Evolutionary conservation across 495 filamentous ascomycete species (phyloP), one percentile per base, ranked within the genome.

Genomic region (Xylaria grammica): DNA sequence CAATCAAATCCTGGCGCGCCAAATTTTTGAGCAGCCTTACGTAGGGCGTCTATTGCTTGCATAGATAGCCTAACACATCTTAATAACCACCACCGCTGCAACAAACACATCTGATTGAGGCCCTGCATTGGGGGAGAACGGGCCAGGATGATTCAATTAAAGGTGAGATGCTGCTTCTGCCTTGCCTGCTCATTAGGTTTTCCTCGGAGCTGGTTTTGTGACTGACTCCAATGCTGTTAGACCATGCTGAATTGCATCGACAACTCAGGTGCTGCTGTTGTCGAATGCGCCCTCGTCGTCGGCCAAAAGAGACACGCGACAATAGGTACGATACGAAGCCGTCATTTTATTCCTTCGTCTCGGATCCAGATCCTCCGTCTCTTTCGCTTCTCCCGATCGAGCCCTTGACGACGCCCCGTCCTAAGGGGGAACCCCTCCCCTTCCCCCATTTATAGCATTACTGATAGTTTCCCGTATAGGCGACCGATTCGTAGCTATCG

Each of bases 181-280:
- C 5, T 17, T 56, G n/a, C n/a, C n/a, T n/a, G n/a, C 34, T 22
- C 6, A n/a, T 38, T 13, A 7, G 1, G 13, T 13, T 27, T 20
- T 42, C 22, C 40, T n/a, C 5, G 22, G 27, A 8, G 34, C 34
- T n/a, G 11, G 29, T 15, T n/a, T 6, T 7, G 27, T 7, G 26
- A 54, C 20, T 42, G 24, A 26, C 11, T 8, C 24, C 38, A 29
- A 61, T 62, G n/a, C 22, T 62, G n/a, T 20, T 75, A 99, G 96
- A 91, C 94, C 78, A 91, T 99, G 90, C 85, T 98, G 66, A 97
- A 93, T 77, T 98, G 96, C 88, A 97, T 99, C 87, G 96, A 99
- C 89, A 99, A 99, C 85, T 97, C 96, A 53, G 96, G 96, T 74
- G 96, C 96, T 71, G 94, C 96, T 63, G 79, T 99, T 68, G 96